Conservation (phyloP, 805 yeast genomes). For the Starmerella sp. region DNA sequence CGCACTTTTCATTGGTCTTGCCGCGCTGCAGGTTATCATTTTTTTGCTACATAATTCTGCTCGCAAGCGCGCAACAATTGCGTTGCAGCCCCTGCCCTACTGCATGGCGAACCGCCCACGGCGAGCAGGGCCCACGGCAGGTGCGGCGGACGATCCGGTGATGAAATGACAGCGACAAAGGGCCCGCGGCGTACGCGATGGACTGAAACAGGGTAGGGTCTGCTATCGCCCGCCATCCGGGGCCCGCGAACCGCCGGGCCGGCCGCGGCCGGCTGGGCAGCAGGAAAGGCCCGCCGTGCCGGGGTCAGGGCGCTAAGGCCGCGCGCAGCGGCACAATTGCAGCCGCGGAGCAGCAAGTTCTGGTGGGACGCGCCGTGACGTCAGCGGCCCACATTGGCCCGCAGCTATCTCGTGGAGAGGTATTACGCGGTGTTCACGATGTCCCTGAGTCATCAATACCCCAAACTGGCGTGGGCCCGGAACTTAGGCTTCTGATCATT, state of each 20-base stretch:
- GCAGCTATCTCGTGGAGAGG: background rate
- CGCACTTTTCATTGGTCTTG: no score
- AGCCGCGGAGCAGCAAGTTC: no score
- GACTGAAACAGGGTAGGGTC: background rate
- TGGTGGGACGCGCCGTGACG: background rate
- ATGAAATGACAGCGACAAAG: background rate
- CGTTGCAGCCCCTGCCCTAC: background rate
- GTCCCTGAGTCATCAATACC: conserved; percentile 1
- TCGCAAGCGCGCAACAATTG: background rate
- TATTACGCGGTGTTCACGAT: background rate
- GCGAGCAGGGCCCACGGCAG: no score
- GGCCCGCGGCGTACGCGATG: background rate
- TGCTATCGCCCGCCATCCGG: no score
- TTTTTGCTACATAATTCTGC: background rate
- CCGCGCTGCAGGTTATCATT: no score
- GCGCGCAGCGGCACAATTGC: no score
- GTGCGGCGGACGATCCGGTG: no score
- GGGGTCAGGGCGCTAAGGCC: no score
- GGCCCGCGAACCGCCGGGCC: no score
- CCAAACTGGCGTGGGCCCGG: background rate
- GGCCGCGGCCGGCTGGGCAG: no score
- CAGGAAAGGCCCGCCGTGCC: no score
- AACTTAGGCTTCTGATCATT: background rate
- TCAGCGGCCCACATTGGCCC: background rate
- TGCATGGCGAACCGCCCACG: background rate